phyloP scores from a whole-genome alignment of 2,329 filamentous ascomycete genomes.

The Cyphellophora europaea region DNA sequence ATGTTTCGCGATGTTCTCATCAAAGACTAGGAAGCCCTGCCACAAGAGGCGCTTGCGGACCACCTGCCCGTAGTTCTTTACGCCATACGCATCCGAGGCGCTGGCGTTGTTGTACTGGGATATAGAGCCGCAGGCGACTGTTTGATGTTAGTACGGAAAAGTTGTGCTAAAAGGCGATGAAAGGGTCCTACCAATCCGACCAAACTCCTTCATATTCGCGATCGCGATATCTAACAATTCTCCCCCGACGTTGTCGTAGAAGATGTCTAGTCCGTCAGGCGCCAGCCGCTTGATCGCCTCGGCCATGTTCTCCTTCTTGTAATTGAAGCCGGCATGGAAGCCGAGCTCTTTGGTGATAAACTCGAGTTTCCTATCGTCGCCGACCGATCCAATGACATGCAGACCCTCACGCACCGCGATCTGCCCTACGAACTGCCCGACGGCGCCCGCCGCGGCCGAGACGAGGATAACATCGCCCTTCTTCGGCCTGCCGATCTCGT shows the following conservation, averaged over 20 bases:
- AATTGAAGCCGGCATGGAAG: slow-evolving; percentile 64
- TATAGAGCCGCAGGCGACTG: slow-evolving; percentile 46
- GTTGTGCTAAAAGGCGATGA: background rate
- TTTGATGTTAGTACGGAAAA: slow-evolving; percentile 1
- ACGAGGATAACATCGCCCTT: slow-evolving; percentile 66
- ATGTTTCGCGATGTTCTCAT: slow-evolving; percentile 53
- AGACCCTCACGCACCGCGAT: slow-evolving; percentile 64
- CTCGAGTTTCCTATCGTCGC: slow-evolving; percentile 62
- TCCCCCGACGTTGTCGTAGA: slow-evolving; percentile 64
- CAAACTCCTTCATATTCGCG: slow-evolving; percentile 47
- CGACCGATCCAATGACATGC: slow-evolving; percentile 59
- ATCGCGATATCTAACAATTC: slow-evolving; percentile 57
- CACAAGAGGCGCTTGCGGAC: slow-evolving; percentile 52
- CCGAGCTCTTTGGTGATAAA: slow-evolving; percentile 55
- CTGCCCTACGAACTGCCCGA: slow-evolving; percentile 67
- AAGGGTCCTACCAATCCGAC: slow-evolving; percentile 40
- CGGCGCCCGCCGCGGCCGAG: slow-evolving; percentile 61
- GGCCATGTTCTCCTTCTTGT: slow-evolving; percentile 60
- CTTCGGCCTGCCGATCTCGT: slow-evolving; percentile 57
- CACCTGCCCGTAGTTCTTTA: slow-evolving; percentile 52
- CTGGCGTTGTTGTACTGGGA: slow-evolving; percentile 48
- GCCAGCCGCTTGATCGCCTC: slow-evolving; percentile 57
- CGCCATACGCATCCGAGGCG: slow-evolving; percentile 45
- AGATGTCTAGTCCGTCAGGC: slow-evolving; percentile 64
- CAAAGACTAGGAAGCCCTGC: slow-evolving; percentile 60